Evolutionary conservation across 2,329 filamentous ascomycete species (phyloP).

Genomic region (Phialophora verrucosa): DNA sequence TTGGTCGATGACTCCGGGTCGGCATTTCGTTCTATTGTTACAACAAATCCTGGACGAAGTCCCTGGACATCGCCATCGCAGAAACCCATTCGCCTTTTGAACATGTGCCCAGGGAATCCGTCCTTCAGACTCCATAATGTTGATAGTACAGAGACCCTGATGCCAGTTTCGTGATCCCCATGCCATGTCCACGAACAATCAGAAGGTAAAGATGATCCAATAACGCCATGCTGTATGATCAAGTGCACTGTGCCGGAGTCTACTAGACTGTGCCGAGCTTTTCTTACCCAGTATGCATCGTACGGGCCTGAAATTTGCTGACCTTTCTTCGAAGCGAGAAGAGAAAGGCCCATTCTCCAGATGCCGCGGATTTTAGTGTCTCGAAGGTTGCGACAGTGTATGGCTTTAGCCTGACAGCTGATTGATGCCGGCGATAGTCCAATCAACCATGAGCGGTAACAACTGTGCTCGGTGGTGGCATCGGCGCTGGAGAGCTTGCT

Average conservation of each 20-base stretch:
- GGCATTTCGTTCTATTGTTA: constrained; percentile 27
- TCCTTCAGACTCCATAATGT: neutral
- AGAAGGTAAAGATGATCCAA: neutral
- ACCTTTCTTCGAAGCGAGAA: neutral
- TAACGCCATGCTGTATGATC: constrained; percentile 35
- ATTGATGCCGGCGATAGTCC: neutral
- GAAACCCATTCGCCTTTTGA: neutral
- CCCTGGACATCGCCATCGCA: neutral
- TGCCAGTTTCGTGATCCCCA: neutral
- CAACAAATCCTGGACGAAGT: neutral
- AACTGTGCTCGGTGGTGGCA: constrained; percentile 43
- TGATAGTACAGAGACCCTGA: neutral
- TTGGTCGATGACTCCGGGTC: neutral
- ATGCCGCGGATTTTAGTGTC: neutral
- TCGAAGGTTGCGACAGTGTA: constrained; percentile 10
- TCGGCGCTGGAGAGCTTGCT: constrained; percentile 60
- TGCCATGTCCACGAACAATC: neutral
- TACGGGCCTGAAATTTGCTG: constrained; percentile 1
- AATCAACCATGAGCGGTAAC: constrained; percentile 45
- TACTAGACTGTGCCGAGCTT: neutral
- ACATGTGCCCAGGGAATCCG: neutral
- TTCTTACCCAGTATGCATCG: neutral
- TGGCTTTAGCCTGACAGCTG: neutral
- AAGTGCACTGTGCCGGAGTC: constrained; percentile 16
- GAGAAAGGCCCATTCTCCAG: neutral